Evolutionary conservation across 2,329 filamentous ascomycete genomes (phyloP).

Genomic region (Lithohypha guttulata): DNA sequence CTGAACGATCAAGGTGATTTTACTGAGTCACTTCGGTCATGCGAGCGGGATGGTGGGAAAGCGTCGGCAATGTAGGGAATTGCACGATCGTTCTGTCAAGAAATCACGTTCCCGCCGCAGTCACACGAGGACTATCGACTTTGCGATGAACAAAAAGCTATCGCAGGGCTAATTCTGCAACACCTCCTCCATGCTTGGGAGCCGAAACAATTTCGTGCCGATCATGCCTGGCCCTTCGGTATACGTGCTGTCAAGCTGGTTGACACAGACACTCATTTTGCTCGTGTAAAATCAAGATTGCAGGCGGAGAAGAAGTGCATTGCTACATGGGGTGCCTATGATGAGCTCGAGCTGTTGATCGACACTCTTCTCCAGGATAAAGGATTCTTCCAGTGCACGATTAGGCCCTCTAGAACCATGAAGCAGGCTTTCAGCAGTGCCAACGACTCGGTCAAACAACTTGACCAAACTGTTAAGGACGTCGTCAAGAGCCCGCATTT

Average conservation of each 20-base stretch:
- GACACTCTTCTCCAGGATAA: too few relatives aligned
- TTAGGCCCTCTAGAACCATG: too few relatives aligned
- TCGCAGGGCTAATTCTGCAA: slow-evolving; percentile 2
- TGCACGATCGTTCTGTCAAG: slow-evolving; percentile 10
- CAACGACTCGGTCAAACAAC: neutral
- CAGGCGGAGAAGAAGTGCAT: neutral
- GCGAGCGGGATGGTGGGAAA: neutral
- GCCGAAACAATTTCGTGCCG: neutral
- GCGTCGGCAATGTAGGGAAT: neutral
- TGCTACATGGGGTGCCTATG: too few relatives aligned
- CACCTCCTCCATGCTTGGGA: slow-evolving; percentile 9
- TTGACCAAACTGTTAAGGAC: neutral
- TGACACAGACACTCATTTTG: slow-evolving; percentile 8
- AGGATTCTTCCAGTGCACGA: too few relatives aligned
- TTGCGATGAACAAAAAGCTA: neutral
- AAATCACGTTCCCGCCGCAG: neutral
- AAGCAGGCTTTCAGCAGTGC: too few relatives aligned
- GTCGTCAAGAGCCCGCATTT: neutral
- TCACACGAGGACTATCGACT: neutral
- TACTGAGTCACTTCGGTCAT: neutral
- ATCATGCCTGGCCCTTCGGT: slow-evolving; percentile 4
- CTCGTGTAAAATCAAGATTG: neutral
- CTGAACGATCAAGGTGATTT: neutral
- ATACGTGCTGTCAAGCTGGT: slow-evolving; percentile 9
- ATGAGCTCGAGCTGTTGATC: too few relatives aligned